Conservation (phyloP, 495 filamentous ascomycete genomes). For the Penicillium pancosmium region DNA sequence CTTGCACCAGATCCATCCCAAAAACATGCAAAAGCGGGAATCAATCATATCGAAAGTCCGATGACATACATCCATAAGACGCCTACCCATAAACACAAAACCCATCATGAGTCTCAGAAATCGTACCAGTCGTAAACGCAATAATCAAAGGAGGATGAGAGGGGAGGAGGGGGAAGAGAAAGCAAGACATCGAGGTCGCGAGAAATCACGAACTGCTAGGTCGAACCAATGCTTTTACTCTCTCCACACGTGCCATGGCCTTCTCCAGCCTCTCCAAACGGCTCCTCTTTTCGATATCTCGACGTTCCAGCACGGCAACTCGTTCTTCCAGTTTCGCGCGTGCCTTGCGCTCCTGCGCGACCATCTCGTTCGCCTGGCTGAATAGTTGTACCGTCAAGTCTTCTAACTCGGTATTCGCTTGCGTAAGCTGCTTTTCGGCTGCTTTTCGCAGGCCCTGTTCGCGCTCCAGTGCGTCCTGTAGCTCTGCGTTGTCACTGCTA, state of each 20-base stretch:
- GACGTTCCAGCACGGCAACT: constrained; percentile 65
- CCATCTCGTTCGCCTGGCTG: constrained; percentile 96
- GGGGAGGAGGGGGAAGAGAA: background rate
- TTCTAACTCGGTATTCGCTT: constrained; percentile 80
- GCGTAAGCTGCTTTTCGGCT: constrained; percentile 73
- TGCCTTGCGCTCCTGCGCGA: constrained; percentile 82
- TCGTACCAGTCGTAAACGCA: constrained; percentile 29
- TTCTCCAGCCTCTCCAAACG: constrained; percentile 74
- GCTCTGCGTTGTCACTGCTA: constrained; percentile 50
- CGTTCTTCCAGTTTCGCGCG: constrained; percentile 78
- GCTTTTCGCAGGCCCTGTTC: constrained; percentile 72
- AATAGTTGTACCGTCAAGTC: constrained; percentile 87
- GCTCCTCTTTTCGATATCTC: constrained; percentile 71
- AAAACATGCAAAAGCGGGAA: constrained; percentile 3
- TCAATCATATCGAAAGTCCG: background rate
- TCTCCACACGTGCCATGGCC: constrained; percentile 76
- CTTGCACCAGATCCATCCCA: constrained; percentile 2
- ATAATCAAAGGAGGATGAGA: background rate
- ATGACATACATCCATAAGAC: constrained; percentile 6
- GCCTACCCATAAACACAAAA: constrained; percentile 17
- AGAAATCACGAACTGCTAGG: constrained; percentile 37
- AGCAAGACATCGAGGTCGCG: background rate
- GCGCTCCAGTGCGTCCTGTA: constrained; percentile 67
- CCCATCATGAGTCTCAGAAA: constrained; percentile 16
- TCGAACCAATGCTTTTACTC: constrained; percentile 68